Conservation (phyloP, 2,329 filamentous ascomycete species). For the Huntiella moniliformis region DNA sequence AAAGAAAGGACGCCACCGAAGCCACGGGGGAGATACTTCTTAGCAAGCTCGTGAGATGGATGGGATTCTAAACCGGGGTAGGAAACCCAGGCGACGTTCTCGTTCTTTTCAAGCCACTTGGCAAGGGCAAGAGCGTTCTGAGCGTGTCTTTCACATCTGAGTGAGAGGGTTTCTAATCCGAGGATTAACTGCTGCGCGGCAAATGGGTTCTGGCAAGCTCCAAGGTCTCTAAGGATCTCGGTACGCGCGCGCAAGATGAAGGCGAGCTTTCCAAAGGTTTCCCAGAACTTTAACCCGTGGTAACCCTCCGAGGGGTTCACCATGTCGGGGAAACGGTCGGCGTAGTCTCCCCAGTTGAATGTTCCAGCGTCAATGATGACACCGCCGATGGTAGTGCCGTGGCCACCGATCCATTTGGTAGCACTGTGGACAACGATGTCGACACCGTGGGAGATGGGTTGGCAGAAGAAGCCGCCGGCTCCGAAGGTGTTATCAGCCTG, state of each 20-base stretch:
- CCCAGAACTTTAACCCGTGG: constrained; percentile 86
- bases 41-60: constrained; percentile 58
- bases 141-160: constrained; percentile 73
- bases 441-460: constrained; percentile 75
- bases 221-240: constrained; percentile 77
- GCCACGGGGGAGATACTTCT: constrained; percentile 69
- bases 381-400: constrained; percentile 80
- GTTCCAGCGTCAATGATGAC: constrained; percentile 76
- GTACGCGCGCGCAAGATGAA: constrained; percentile 77
- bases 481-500: constrained; percentile 90
- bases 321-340: constrained; percentile 77
- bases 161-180: constrained; percentile 73
- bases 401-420: constrained; percentile 93
- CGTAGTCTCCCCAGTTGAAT: constrained; percentile 83
- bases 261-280: constrained; percentile 66
- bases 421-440: constrained; percentile 90
- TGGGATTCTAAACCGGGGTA: constrained; percentile 81
- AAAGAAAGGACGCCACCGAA: constrained; percentile 86
- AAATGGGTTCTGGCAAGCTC: constrained; percentile 70
- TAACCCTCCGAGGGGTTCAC: constrained; percentile 75
- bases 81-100: constrained; percentile 79
- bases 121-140: constrained; percentile 67
- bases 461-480: constrained; percentile 72
- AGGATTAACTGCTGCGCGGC: constrained; percentile 81
- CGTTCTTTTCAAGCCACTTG: constrained; percentile 63